Evolutionary conservation across 345 rosid species (phyloP), one percentile per base, ranked within the genome.

Genomic region (Laguncularia racemosa): DNA sequence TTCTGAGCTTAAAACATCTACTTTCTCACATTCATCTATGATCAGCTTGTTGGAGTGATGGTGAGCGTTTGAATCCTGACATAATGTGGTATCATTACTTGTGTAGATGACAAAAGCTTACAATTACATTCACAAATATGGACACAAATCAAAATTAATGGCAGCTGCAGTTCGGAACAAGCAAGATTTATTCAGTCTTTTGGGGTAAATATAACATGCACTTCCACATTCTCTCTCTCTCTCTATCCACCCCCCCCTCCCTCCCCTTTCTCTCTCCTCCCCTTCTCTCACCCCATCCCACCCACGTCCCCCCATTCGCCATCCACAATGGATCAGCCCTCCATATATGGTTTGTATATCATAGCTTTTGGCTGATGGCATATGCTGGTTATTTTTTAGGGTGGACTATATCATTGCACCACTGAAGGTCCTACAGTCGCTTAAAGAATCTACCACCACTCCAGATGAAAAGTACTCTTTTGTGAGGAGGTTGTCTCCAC

Each of bases 121-220:
- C 63, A 93, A 89, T 67, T 93, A 89, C 69, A 89, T 93, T 57
- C 99, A 93, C 78, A 93, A 89, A 69, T 80, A 86, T 55, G 96
- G 97, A 52, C 73, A 89, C 64, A 93, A 86, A 69, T 86, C 99
- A 18, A 93, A 86, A 81, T 65, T 93, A 70, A 92, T 89, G 95
- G 98, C 97, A 43, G 98, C 99, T 61, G 97, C 97, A 55, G 97
- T 93, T 67, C 76, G 97, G 20, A 92, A 93, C 93, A 93, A 86
- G 69, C 96, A 89, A 69, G 96, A 89, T 77, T 70, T 93, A 46
- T 93, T 89, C 81, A 86, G 89, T 68, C 86, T 93, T 72, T 67
- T 93, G 68, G 97, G 98, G 99, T 89, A 73, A 59, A 50, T 47
- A 17, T 54, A 48, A 49, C 48, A 16, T 15, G 48, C 14, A 16